phyloP scores from a whole-genome alignment of 257 asterid genomes.

The Cruciata laevipes region DNA sequence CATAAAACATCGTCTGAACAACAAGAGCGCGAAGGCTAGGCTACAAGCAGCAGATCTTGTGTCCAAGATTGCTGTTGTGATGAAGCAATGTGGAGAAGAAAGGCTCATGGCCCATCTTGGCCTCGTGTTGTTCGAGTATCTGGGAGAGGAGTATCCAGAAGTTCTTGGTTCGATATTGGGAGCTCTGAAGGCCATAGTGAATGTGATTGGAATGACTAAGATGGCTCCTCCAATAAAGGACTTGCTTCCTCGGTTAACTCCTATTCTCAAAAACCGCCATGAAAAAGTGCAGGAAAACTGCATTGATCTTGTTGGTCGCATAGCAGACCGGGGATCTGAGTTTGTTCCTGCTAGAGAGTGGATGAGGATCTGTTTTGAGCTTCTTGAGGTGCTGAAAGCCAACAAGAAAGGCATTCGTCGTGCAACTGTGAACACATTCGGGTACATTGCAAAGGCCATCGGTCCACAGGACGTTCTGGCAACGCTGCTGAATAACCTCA shows the following conservation, averaged over 20 bases:
- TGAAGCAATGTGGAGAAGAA: slow-evolving; percentile 88
- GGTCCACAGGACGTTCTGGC: slow-evolving; percentile 92
- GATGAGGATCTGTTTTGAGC: slow-evolving; percentile 95
- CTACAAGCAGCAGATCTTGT: slow-evolving; percentile 87
- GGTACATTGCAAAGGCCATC: slow-evolving; percentile 83
- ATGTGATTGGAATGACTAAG: slow-evolving; percentile 87
- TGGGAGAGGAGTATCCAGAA: slow-evolving; percentile 89
- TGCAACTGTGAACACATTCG: slow-evolving; percentile 86
- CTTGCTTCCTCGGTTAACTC: slow-evolving; percentile 84
- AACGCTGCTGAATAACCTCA: slow-evolving; percentile 71
- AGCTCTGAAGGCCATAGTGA: slow-evolving; percentile 81
- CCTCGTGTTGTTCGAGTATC: slow-evolving; percentile 64
- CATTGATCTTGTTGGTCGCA: slow-evolving; percentile 81
- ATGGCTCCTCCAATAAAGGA: slow-evolving; percentile 94
- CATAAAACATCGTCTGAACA: slow-evolving; percentile 79
- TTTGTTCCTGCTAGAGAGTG: slow-evolving; percentile 91
- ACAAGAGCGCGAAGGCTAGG: slow-evolving; percentile 86
- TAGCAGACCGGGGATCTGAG: slow-evolving; percentile 91
- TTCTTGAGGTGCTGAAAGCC: slow-evolving; percentile 90
- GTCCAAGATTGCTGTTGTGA: slow-evolving; percentile 81
- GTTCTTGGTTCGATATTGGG: slow-evolving; percentile 85
- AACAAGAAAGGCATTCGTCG: slow-evolving; percentile 87
- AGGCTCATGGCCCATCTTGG: slow-evolving; percentile 91
- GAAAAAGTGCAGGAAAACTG: slow-evolving; percentile 93
- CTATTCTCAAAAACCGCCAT: slow-evolving; percentile 83